These are phyloP conservation scores for Edhazardia aedis DNA, from an alignment of 371 early-diverging fungal genomes.

Conservation along the genomic window DNA sequence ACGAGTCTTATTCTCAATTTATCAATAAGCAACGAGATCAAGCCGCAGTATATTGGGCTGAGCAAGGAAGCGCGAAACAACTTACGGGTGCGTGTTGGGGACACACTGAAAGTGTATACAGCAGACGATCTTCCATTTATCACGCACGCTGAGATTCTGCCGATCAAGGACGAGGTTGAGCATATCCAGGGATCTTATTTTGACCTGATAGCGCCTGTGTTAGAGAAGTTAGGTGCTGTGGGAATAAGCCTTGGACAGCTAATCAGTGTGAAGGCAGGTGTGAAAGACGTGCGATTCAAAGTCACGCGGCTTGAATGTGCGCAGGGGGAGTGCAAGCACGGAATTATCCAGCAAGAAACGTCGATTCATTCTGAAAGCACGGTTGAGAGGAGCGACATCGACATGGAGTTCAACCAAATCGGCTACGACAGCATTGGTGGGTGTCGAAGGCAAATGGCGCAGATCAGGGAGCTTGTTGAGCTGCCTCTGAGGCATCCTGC, in stretches of 20 bases:
- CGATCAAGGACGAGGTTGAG: constrained; percentile 89
- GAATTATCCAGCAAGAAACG: constrained; percentile 55
- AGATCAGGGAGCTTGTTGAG: constrained; percentile 92
- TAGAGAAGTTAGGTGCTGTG: too few species aligned
- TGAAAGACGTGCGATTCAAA: constrained; percentile 94
- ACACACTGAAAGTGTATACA: constrained; percentile 79
- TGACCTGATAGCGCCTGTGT: constrained; percentile 74
- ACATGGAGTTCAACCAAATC: constrained; percentile 72
- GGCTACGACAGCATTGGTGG: constrained; percentile 99
- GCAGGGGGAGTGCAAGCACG: constrained; percentile 9
- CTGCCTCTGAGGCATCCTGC: constrained; percentile 90
- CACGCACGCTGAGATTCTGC: constrained; percentile 72
- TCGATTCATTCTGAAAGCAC: constrained; percentile 88
- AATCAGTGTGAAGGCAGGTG: constrained; percentile 77
- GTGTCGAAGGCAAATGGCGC: constrained; percentile 89
- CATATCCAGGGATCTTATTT: constrained; percentile 83
- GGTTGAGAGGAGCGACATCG: constrained; percentile 86
- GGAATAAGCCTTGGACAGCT: constrained; percentile 75
- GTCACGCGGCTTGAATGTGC: constrained; percentile 60
- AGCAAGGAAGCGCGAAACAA: constrained; percentile 67
- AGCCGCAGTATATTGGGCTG: constrained; percentile 68
- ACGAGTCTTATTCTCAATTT: constrained; percentile 78
- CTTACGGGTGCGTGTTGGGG: constrained; percentile 79
- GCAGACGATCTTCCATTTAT: constrained; percentile 81
- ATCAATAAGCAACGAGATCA: constrained; percentile 64